Conservation (phyloP, 306 rosid species). For the Pyrus bretschneideri region DNA sequence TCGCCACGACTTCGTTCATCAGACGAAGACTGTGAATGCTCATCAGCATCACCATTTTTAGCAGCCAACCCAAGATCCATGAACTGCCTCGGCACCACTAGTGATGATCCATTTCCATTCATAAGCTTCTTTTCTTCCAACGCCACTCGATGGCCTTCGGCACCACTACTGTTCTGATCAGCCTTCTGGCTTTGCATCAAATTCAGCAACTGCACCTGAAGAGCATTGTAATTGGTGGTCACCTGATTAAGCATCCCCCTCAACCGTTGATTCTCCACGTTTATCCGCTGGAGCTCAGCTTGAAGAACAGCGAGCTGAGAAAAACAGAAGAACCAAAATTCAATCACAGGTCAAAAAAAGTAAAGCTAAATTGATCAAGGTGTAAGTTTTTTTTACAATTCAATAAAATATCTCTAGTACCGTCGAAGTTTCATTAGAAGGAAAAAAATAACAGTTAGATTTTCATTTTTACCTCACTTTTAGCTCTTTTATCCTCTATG, state of each 20-base stretch:
- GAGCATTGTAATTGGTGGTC: slow-evolving; percentile 29
- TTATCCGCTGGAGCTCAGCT: slow-evolving; percentile 46
- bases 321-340: background rate
- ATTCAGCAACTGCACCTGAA: slow-evolving; percentile 35
- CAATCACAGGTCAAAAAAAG: background rate
- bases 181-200: slow-evolving; percentile 33
- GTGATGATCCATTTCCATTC: slow-evolving; percentile 6
- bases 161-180: background rate
- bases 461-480: slow-evolving; percentile 41
- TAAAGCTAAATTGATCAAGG: background rate
- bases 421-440: background rate
- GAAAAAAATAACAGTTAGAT: background rate
- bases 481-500: slow-evolving; percentile 32
- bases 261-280: slow-evolving; percentile 52
- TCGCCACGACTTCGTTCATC: slow-evolving; percentile 30
- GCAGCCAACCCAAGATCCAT: slow-evolving; percentile 63
- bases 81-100: slow-evolving; percentile 46
- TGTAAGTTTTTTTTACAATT: too few species aligned
- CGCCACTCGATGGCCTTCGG: slow-evolving; percentile 18
- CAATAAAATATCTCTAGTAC: background rate
- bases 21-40: slow-evolving; percentile 43
- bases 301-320: slow-evolving; percentile 47
- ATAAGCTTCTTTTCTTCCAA: slow-evolving; percentile 19
- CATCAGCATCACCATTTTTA: slow-evolving; percentile 28
- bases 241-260: slow-evolving; percentile 35